These are phyloP conservation scores for Jatropha podagrica DNA, from an alignment of 441 rosid genomes.

Conservation along the genomic window DNA sequence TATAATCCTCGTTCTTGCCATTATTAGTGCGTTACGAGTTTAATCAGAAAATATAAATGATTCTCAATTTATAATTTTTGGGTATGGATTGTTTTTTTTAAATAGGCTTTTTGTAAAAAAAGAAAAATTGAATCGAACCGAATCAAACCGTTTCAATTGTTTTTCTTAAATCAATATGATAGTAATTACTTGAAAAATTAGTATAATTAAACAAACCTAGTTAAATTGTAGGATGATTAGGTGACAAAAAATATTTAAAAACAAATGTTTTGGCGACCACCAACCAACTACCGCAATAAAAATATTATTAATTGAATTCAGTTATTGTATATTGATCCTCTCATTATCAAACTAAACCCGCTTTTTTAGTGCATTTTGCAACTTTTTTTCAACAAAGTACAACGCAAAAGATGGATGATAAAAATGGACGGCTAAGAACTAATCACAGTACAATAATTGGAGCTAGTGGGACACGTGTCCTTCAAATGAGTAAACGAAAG, in stretches of 20 bases:
- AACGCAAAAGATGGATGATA: slow-evolving; percentile 11
- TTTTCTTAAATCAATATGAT: too few relatives aligned
- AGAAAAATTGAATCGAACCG: too few relatives aligned
- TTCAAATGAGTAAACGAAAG: background rate
- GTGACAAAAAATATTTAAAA: background rate
- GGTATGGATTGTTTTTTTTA: too few relatives aligned
- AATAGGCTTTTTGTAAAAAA: too few relatives aligned
- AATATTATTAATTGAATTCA: background rate
- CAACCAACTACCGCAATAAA: background rate
- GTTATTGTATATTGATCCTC: background rate
- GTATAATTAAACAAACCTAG: background rate
- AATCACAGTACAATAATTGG: slow-evolving; percentile 30
- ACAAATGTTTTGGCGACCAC: background rate
- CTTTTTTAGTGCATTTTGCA: slow-evolving; percentile 8
- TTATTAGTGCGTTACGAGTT: too few relatives aligned
- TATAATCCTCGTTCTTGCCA: background rate
- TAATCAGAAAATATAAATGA: too few relatives aligned
- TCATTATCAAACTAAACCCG: background rate
- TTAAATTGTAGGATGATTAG: background rate
- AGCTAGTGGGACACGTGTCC: slow-evolving; percentile 29
- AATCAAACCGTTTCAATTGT: too few relatives aligned
- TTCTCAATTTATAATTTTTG: too few relatives aligned
- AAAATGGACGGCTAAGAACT: slow-evolving; percentile 27
- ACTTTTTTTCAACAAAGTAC: slow-evolving; percentile 27
- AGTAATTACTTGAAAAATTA: too few relatives aligned